These are phyloP conservation scores for Amaranthus cruentus DNA, from an alignment of 148 eudicot genomes.

Conservation along the genomic window DNA sequence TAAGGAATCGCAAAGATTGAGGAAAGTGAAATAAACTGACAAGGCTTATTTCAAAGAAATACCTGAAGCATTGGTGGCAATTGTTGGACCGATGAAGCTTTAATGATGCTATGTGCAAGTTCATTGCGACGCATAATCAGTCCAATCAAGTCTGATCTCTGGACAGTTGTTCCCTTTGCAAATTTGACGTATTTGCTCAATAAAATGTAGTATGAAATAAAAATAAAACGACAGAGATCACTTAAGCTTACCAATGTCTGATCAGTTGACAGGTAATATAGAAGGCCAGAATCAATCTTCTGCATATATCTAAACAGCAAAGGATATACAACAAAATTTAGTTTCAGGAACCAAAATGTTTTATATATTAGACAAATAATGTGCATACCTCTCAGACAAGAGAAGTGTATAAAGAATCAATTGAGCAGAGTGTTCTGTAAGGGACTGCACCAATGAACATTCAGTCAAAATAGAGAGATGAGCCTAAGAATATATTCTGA, in stretches of 20 bases:
- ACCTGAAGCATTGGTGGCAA: conserved; percentile 95
- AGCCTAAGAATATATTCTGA: background rate
- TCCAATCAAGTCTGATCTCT: conserved; percentile 86
- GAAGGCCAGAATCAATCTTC: conserved; percentile 71
- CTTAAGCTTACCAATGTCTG: conserved; percentile 62
- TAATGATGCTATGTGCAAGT: conserved; percentile 78
- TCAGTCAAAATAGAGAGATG: conserved; percentile 13
- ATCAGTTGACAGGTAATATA: conserved; percentile 90
- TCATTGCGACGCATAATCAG: conserved; percentile 97
- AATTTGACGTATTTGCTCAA: conserved; percentile 17
- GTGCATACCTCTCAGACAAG: conserved; percentile 85
- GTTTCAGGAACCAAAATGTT: conserved; percentile 5
- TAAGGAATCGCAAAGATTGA: conserved; percentile 2
- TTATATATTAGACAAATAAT: background rate
- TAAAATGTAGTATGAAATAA: background rate
- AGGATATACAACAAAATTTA: conserved; percentile 12
- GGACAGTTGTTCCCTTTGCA: conserved; percentile 57
- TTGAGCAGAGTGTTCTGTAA: conserved; percentile 93
- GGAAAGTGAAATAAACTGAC: conserved; percentile 5
- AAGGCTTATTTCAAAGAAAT: conserved; percentile 6
- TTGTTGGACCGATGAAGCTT: conserved; percentile 67
- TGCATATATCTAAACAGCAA: conserved; percentile 51
- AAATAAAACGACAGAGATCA: background rate
- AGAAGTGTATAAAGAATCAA: conserved; percentile 90
- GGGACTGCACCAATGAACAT: conserved; percentile 48